Base-by-base conservation (phyloP, 345 rosid genomes). In the Physaria fendleri region DNA sequence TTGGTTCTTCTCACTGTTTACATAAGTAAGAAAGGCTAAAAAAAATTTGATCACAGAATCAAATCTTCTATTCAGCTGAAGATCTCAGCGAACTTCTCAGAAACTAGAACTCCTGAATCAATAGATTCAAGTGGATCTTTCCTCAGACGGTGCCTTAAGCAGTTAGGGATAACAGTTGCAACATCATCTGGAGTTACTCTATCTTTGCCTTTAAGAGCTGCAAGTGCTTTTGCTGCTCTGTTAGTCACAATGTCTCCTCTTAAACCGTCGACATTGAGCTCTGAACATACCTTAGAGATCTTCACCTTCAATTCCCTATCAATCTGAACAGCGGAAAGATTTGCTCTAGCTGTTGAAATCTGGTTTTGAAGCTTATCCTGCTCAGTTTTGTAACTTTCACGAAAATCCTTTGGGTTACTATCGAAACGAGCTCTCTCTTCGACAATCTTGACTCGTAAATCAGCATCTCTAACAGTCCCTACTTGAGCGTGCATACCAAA, bases 401-500 rank as follows among this genome's bases (percentile, higher is more conserved):
- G 89, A 53, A 93, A 89, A 30, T 89, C 99, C 75, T 87, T 93
- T 0, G 97, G 97, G 55, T 85, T 79, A 66, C 64, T 81, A 69
- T 93, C 99, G 24, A 93, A 93, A 49, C 85, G 77, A 20, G 87
- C 79, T 78, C 99, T 80, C 83, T 93, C 96, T 72, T 93, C 99
- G 12, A 93, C 97, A 15, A 93, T 89, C 75, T 93, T 87, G 74
- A 93, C 97, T 23, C 99, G 76, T 12, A 93, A 85, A 37, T 93
- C 99, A 0, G 99, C 99, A 66, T 93, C 97, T 63, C 83, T 82
- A 5, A 93, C 99, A 0, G 97, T 93, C 45, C 94, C 94, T 4
- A 89, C 99, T 64, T 92, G 98, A 0, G 96, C 98, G 9, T 92
- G 98, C 96, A 92, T 84, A 1, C 98, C 98, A 38, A 92, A 92